Evolutionary conservation across 2,329 filamentous ascomycete species (phyloP), one percentile per base, ranked within the genome.

Genomic region (Epichloe baconii): DNA sequence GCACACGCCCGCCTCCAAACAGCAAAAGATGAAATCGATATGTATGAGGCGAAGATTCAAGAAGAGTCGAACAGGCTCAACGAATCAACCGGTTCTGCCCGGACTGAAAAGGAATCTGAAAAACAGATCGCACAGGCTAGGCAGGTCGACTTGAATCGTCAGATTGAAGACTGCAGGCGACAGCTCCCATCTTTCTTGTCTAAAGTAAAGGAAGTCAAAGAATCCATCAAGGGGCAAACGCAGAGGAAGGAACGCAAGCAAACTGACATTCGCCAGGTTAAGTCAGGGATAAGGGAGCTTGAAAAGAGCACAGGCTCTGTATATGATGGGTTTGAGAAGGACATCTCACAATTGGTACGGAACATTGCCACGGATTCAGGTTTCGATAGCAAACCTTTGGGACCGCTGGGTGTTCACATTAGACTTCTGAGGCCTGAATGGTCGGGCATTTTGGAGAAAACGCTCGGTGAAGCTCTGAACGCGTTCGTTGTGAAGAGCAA

Each of bases 401-500:
- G 93, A 0, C 93, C 93, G 0, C 72, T 97, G 14, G 93, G 90
- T 34, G 72, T 81, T 23, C 79, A 93, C 60, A 76, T 98, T 48
- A 82, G 81, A 57, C 71, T 98, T 23, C 70, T 81, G 37, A 83
- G 91, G 57, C 85, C 87, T 1, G 76, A 87, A 58, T 98, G 93
- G 93, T 85, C 84, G 1, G 77, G 79, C 0, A 81, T 95, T 43
- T 66, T 98, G 14, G 93, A 98, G 63, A 85, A 78, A 55, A 79
- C 79, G 1, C 76, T 95, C 44, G 87, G 87, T n/a, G 67, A 66
- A 3, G 73, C 71, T 0, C 70, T 97, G 35, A 85, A 81, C 55
- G 82, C 79, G 1, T 98, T 97, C 61, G 78, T 95, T 48, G 90
- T 96, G 42, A 83, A 80, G 5, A 88, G 74, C 64, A 88, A 86